These are phyloP conservation scores for Ceratocystis cubensis DNA, from an alignment of 2,329 filamentous ascomycete genomes.

Conservation along the genomic window DNA sequence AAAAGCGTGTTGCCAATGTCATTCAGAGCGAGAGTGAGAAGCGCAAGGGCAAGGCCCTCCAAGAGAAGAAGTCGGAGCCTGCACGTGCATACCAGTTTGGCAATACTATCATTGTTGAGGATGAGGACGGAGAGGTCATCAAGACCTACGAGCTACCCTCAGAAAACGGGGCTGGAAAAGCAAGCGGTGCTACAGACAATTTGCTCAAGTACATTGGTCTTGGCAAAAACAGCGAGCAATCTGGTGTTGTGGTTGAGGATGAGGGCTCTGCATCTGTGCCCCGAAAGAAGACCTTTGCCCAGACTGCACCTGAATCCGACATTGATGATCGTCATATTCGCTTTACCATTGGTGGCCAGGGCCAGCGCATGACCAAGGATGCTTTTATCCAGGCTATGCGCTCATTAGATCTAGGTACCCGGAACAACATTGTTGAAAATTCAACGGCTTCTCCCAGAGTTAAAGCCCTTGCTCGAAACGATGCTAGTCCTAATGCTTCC, in stretches of 20 bases:
- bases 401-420: constrained; percentile 55
- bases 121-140: constrained; percentile 74
- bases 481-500: constrained; percentile 21
- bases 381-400: constrained; percentile 67
- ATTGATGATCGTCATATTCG: constrained; percentile 60
- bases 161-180: constrained; percentile 29
- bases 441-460: constrained; percentile 37
- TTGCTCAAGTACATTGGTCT: constrained; percentile 44
- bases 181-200: constrained; percentile 27
- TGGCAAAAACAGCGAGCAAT: constrained; percentile 25
- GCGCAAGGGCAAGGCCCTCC: constrained; percentile 47
- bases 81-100: constrained; percentile 79
- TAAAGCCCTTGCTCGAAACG: constrained; percentile 39
- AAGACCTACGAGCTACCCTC: constrained; percentile 67
- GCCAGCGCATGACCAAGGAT: constrained; percentile 63
- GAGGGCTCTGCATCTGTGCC: constrained; percentile 25
- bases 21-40: constrained; percentile 49
- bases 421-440: constrained; percentile 41
- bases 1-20: constrained; percentile 39
- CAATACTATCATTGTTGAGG: constrained; percentile 78
- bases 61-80: constrained; percentile 49
- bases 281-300: constrained; percentile 29
- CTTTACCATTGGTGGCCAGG: constrained; percentile 64
- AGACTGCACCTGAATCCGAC: constrained; percentile 34
- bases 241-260: constrained; percentile 12